Base-by-base conservation (phyloP, 2,329 filamentous ascomycete species). In the Sordariomycetes sp. region DNA sequence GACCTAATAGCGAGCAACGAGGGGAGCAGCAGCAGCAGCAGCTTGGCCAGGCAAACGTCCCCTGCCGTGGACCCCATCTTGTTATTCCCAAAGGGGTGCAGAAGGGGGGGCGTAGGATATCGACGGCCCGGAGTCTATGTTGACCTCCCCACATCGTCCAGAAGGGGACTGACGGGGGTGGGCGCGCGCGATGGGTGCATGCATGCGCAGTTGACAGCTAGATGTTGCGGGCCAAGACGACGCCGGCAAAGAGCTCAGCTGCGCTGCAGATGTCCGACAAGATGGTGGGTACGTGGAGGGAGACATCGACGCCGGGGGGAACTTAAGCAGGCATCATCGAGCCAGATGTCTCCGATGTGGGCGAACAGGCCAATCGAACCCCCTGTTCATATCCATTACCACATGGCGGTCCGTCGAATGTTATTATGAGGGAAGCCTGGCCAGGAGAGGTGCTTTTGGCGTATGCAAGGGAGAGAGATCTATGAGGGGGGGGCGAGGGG, bases 351-450 rank as follows among this genome's bases (percentile, higher is more conserved):
- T 48, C 46, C 45, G 39, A 40, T 34, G 37, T 32, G 34, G 43
- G 35, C 37, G 12, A 10, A 42, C 41, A 44, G 39, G 38, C 54
- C 49, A 57, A 53, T 54, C 42, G 44, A 37, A 35, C 38, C 37
- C 31, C 30, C 42, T 37, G 38, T 36, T 34, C 35, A 46, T n/a
- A 46, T 42, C 48, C 48, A 46, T 45, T 44, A 47, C 48, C 54
- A 57, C 52, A 57, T 54, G 53, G 54, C 51, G 55, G 49, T 45
- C 47, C 32, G 47, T n/a, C n/a, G n/a, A n/a, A n/a, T n/a, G n/a
- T n/a, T n/a, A n/a, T n/a, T n/a, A n/a, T n/a, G n/a, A n/a, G n/a
- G n/a, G n/a, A n/a, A n/a, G n/a, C n/a, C n/a, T n/a, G n/a, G n/a
- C n/a, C n/a, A n/a, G n/a, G n/a, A n/a, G 21, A 26, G 32, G 23